phyloP scores from a whole-genome alignment of 177 flowering plant genomes.

The Vitis hybrid region DNA sequence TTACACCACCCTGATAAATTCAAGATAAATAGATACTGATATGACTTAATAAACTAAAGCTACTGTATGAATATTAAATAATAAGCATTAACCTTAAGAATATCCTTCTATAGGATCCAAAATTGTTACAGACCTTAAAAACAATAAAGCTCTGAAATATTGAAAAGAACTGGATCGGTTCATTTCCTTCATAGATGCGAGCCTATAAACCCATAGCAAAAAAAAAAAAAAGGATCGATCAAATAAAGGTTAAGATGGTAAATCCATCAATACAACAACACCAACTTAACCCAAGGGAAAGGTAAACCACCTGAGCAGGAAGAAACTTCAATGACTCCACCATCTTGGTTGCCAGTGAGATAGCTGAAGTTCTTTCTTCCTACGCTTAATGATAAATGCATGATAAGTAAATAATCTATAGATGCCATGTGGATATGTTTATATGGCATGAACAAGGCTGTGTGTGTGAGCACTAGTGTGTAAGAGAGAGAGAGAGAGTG shows the following conservation, averaged over 20 bases:
- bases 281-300: neutral
- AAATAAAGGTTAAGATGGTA: neutral
- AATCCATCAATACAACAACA: neutral
- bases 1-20: slow-evolving; percentile 80
- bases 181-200: slow-evolving; percentile 83
- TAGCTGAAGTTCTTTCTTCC: slow-evolving; percentile 83
- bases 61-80: neutral
- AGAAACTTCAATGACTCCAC: slow-evolving; percentile 79
- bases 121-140: slow-evolving; percentile 48
- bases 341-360: slow-evolving; percentile 80
- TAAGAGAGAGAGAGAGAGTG: too few species aligned
- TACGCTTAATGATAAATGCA: slow-evolving; percentile 20
- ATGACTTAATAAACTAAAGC: slow-evolving; percentile 2
- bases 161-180: slow-evolving; percentile 82
- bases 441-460: too few species aligned
- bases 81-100: slow-evolving; percentile 10
- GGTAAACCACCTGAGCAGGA: slow-evolving; percentile 65
- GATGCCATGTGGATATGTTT: neutral
- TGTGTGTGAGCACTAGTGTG: too few species aligned
- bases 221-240: neutral
- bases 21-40: slow-evolving; percentile 6
- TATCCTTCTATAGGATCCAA: neutral
- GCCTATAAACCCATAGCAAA: slow-evolving; percentile 40
- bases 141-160: slow-evolving; percentile 90
- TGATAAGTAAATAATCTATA: neutral